Conservation (phyloP, 2,329 filamentous ascomycete genomes). For the Neonectria hederae region DNA sequence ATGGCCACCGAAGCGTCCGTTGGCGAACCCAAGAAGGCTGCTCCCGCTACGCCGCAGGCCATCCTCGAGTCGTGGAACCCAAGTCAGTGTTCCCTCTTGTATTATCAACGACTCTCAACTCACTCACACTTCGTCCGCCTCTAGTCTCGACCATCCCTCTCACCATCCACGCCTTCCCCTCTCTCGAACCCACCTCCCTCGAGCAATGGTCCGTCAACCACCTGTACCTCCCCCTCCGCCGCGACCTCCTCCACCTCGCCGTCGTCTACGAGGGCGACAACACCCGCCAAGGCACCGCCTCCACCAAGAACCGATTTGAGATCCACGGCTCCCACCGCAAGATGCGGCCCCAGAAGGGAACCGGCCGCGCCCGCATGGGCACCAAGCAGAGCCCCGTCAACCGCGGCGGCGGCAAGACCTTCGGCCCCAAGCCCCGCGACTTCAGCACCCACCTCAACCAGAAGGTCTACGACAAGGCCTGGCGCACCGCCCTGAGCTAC, state of each 20-base stretch:
- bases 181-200: constrained; percentile 83
- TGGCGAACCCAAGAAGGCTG: constrained; percentile 49
- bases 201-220: constrained; percentile 83
- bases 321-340: constrained; percentile 87
- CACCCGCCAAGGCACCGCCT: constrained; percentile 87
- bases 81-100: constrained; percentile 46
- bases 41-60: constrained; percentile 42
- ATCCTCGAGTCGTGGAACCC: constrained; percentile 57
- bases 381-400: constrained; percentile 83
- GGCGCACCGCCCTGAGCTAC: constrained; percentile 93
- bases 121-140: constrained; percentile 20
- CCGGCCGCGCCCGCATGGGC: constrained; percentile 81
- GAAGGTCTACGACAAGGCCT: constrained; percentile 96
- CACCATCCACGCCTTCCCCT: constrained; percentile 90
- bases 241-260: constrained; percentile 91
- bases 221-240: constrained; percentile 85
- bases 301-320: constrained; percentile 81
- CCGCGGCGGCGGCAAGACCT: constrained; percentile 84
- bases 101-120: background rate
- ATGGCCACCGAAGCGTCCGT: constrained; percentile 64
- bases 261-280: constrained; percentile 92
- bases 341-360: constrained; percentile 86
- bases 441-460: constrained; percentile 84
- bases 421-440: constrained; percentile 92
- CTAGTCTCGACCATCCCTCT: constrained; percentile 74